These are phyloP conservation scores for Pythium dissimile DNA, from an alignment of 352 stramenopile species.

Conservation along the genomic window DNA sequence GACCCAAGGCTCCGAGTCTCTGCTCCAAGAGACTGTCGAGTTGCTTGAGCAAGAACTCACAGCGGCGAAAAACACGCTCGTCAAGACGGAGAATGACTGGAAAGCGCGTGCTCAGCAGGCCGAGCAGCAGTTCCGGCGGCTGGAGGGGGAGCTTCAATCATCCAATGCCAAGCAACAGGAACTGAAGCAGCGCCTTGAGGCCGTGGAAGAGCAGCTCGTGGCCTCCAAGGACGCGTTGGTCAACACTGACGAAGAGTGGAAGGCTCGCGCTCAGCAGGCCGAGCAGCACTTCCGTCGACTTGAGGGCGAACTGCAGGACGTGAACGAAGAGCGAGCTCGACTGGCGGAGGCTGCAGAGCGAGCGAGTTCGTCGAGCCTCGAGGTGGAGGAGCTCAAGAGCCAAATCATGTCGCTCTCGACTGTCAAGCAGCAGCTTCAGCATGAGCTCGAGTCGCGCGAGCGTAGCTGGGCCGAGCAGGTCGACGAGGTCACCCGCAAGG, in stretches of 20 bases:
- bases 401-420: constrained; percentile 9
- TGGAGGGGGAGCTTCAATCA: constrained; percentile 14
- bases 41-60: constrained; percentile 34
- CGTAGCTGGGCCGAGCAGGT: constrained; percentile 35
- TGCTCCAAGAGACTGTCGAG: constrained; percentile 33
- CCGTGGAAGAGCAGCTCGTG: constrained; percentile 32
- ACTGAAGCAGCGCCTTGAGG: constrained; percentile 26
- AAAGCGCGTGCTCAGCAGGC: constrained; percentile 17
- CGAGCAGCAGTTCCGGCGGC: constrained; percentile 12
- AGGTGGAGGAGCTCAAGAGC: constrained; percentile 25
- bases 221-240: constrained; percentile 25
- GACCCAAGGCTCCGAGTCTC: constrained; percentile 35
- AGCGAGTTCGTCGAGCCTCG: neutral
- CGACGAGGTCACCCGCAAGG: constrained; percentile 28
- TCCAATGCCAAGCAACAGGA: constrained; percentile 18
- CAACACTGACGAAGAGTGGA: constrained; percentile 23
- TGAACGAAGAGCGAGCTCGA: constrained; percentile 5
- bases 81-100: constrained; percentile 10
- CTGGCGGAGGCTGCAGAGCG: constrained; percentile 7
- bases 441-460: constrained; percentile 26
- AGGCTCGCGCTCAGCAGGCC: constrained; percentile 7
- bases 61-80: constrained; percentile 9
- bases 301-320: constrained; percentile 6
- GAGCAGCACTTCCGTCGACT: constrained; percentile 16
- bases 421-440: constrained; percentile 32